These are phyloP conservation scores for Zasmidium cellare DNA, from an alignment of 2,329 filamentous ascomycete species.

Conservation along the genomic window DNA sequence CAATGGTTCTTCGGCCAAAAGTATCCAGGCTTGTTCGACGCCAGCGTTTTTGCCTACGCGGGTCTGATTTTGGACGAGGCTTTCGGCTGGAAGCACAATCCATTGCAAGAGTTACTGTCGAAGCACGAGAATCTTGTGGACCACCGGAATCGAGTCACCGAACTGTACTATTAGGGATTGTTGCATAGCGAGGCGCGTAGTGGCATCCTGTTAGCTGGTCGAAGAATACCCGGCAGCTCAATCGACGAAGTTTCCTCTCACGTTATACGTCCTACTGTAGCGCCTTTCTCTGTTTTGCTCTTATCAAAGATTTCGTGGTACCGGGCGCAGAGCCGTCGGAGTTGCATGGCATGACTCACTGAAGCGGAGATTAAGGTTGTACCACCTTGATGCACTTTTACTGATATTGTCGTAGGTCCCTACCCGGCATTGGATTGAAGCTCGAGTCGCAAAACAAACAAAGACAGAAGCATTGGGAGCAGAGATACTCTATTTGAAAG, in stretches of 20 bases:
- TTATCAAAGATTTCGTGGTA: background rate
- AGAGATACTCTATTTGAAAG: background rate
- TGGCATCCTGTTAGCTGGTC: too few species aligned
- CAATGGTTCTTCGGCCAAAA: conserved; percentile 61
- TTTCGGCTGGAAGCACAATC: conserved; percentile 64
- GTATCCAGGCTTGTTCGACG: conserved; percentile 76
- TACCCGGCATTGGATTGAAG: too few species aligned
- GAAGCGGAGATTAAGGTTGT: conserved; percentile 7
- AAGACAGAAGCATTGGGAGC: background rate
- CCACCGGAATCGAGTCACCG: conserved; percentile 62
- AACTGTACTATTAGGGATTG: conserved; percentile 46
- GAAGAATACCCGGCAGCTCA: conserved; percentile 6
- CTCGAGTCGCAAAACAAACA: too few species aligned
- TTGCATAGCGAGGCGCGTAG: conserved; percentile 5
- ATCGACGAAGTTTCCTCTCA: background rate
- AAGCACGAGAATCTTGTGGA: conserved; percentile 62
- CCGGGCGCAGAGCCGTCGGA: background rate
- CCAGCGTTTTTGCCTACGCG: conserved; percentile 85
- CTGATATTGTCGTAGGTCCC: background rate
- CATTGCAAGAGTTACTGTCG: conserved; percentile 58
- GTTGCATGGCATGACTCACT: conserved; percentile 7
- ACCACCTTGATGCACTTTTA: background rate
- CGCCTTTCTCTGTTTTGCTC: background rate
- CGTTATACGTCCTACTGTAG: background rate
- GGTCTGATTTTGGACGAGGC: conserved; percentile 70